A percentile compares a stretch with the other conserved stretches of the same genome.
phyloP scores from a whole-genome alignment of 148 eudicot genomes.

The Vaccinium myrtillus region DNA sequence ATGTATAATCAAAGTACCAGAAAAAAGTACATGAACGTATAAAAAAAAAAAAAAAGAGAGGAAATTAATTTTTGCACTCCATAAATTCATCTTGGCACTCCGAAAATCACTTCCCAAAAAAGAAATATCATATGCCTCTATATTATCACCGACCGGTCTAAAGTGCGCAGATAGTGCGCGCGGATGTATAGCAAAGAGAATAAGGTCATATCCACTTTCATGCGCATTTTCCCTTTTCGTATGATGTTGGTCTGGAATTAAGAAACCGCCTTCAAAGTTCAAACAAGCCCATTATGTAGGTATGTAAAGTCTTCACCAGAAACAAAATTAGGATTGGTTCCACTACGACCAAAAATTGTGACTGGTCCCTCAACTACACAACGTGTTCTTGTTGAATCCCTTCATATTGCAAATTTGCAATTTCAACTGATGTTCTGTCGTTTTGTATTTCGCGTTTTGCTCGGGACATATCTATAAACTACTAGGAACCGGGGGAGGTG shows the following conservation, averaged over 20 bases:
- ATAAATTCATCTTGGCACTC: no score
- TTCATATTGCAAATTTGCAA: not conserved
- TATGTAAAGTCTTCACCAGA: no score
- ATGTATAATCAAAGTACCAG: no score
- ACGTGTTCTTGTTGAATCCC: not conserved
- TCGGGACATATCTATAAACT: no score
- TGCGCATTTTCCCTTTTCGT: not conserved
- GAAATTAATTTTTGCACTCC: no score
- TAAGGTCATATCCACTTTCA: not conserved
- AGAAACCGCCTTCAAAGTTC: slow-evolving; percentile 25
- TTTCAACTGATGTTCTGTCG: not conserved
- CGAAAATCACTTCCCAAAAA: no score
- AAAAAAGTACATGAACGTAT: no score
- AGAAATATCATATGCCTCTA: no score
- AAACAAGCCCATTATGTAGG: not conserved
- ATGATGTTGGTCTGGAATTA: slow-evolving; percentile 39
- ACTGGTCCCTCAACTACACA: slow-evolving; percentile 7
- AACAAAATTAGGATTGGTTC: not conserved
- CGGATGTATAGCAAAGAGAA: not conserved
- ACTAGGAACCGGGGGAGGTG: no score
- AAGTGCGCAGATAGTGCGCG: not conserved
- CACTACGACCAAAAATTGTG: slow-evolving; percentile 11
- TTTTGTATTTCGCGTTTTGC: not conserved
- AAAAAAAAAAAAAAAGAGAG: no score
- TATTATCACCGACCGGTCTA: not conserved